A percentile compares a stretch with the other conserved stretches of the same genome.
Evolutionary conservation across 2,329 filamentous ascomycete genomes (phyloP).

Genomic region (Tolypocladium ophioglossoides): DNA sequence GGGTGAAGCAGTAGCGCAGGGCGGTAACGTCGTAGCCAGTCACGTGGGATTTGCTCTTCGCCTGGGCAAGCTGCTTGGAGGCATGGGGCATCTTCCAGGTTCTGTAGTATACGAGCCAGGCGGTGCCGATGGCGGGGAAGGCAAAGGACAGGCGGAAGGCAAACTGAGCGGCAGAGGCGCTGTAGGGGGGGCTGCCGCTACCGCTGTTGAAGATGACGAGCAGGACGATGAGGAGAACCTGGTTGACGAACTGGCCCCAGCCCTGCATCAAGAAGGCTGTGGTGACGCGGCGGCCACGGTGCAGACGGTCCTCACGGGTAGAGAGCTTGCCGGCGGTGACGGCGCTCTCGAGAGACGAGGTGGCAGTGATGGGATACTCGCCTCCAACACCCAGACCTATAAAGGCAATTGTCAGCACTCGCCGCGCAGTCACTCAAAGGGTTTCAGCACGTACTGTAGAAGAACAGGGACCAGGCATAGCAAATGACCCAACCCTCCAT

Average conservation of each 20-base stretch:
- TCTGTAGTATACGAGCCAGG: conserved; percentile 95
- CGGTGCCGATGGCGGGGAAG: conserved; percentile 77
- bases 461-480: conserved; percentile 90
- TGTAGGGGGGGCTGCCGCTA: conserved; percentile 64
- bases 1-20: conserved; percentile 62
- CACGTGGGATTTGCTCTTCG: conserved; percentile 78
- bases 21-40: conserved; percentile 90
- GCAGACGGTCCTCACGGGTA: conserved; percentile 83
- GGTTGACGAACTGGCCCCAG: conserved; percentile 95
- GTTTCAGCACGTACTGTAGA: conserved; percentile 31
- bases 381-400: conserved; percentile 56
- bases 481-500: conserved; percentile 95
- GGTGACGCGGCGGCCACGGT: conserved; percentile 91
- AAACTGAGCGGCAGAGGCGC: conserved; percentile 67
- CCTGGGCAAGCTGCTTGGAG: conserved; percentile 67
- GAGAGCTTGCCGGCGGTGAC: conserved; percentile 79
- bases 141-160: conserved; percentile 89
- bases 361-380: conserved; percentile 95
- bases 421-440: too few relatives aligned
- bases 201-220: conserved; percentile 84
- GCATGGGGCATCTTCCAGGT: conserved; percentile 88
- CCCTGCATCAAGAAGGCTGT: conserved; percentile 97
- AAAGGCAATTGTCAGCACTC: not conserved
- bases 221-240: conserved; percentile 76
- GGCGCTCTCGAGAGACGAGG: conserved; percentile 86